Base-by-base conservation (phyloP, 331 rosid genomes). In the Acacia pycnantha region DNA sequence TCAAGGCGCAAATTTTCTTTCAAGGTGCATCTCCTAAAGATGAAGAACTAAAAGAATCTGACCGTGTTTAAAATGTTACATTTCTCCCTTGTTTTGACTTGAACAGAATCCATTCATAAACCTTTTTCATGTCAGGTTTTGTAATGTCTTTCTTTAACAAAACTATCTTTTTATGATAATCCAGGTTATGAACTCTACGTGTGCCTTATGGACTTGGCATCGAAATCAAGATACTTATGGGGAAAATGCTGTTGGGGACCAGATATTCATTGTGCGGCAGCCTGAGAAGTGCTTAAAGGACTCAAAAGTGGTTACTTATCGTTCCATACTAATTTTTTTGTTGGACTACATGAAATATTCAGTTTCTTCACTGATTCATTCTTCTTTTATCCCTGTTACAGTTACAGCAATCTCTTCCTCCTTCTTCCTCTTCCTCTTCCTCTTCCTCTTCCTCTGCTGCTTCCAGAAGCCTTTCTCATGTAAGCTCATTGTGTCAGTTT, bases 161-260 rank as follows among this genome's bases (percentile, higher is more conserved):
- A 9, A 16, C 43, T 51, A 72, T 81, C 10, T 26, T 72, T 21
- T 4, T 40, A 47, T 70, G 27, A 66, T 10, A 22, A 70, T 82
- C 87, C 89, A 94, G 98, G 92, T 91, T 66, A 76, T 88, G 84
- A 94, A 94, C 85, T 91, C 97, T 66, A 90, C 97, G 5, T 88
- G 88, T 78, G 93, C 98, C 19, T 83, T 93, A 61, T 94, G 98
- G 98, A 93, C 94, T 69, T 95, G 98, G 98, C 97, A 95, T 16
- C 84, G 97, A 72, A 95, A 95, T 84, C 95, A 93, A 81, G 98
- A 95, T 77, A 79, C 26, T 8, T 93, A 90, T 58, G 88, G 90
- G 82, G 90, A 87, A 53, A 84, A 90, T 51, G 86, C 87, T 70
- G 85, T 85, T 7, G 91, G 97, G 8, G 97, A 93, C 83, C 93